A percentile compares a stretch with the other conserved stretches of the same genome.
Evolutionary conservation across 179 eudicot species (phyloP).

Genomic region (Amaranthus tricolor): DNA sequence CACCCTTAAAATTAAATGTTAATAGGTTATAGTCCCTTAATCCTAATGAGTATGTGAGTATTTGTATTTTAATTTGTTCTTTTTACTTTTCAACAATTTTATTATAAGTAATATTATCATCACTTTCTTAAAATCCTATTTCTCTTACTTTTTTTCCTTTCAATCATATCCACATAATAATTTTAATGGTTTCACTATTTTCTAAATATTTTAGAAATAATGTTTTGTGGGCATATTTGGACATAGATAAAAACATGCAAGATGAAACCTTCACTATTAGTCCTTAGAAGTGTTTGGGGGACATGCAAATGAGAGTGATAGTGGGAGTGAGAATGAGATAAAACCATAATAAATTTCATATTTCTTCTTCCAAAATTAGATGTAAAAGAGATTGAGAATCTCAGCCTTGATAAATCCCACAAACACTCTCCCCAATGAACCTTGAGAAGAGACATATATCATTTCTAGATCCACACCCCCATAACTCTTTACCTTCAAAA

Average conservation of each 20-base stretch:
- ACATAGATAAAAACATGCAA: constrained; percentile 6
- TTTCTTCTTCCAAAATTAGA: constrained; percentile 32
- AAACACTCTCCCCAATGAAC: constrained; percentile 36
- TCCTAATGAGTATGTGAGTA: no score
- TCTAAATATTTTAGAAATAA: neutral
- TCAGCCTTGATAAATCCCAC: constrained; percentile 17
- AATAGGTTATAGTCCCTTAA: no score
- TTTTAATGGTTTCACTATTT: neutral
- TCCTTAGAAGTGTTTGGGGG: neutral
- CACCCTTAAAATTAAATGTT: no score
- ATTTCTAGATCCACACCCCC: constrained; percentile 42
- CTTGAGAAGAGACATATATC: constrained; percentile 54
- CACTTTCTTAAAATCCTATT: no score
- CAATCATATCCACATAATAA: neutral
- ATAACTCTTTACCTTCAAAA: constrained; percentile 35
- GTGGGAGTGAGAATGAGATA: constrained; percentile 23
- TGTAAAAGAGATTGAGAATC: constrained; percentile 17
- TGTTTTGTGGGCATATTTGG: neutral
- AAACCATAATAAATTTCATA: constrained; percentile 19
- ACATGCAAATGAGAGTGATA: neutral
- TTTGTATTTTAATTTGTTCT: no score
- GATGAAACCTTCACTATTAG: constrained; percentile 6
- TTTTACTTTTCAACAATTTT: no score
- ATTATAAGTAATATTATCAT: no score
- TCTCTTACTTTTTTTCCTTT: neutral